Percentiles rank a stretch among this genome's conserved stretches.
These are phyloP conservation scores for Scenedesmus sp. DNA, from an alignment of 163 green algal species.

Conservation along the genomic window DNA sequence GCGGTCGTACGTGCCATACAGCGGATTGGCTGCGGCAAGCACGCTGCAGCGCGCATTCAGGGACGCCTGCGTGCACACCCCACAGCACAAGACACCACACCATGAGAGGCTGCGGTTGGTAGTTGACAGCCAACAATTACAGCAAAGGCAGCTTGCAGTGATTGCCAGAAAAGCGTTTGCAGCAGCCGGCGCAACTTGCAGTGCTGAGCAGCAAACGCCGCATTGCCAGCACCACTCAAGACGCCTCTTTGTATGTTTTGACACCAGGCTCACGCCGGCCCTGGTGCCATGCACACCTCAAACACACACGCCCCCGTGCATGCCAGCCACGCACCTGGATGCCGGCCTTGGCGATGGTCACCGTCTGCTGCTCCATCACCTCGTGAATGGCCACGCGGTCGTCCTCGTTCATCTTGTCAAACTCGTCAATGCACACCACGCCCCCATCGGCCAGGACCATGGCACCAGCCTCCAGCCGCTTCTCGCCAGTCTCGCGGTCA, in stretches of 20 bases:
- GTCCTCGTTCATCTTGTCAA: constrained; percentile 99
- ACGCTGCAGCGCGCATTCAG: constrained; percentile 98
- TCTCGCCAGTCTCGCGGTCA: constrained; percentile 83
- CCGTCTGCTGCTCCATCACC: constrained; percentile 98
- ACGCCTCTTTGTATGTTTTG: no score
- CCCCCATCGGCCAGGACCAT: constrained; percentile 99
- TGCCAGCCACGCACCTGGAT: constrained; percentile 79
- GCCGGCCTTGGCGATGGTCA: constrained; percentile 99
- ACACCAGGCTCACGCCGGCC: no score
- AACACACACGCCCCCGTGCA: constrained; percentile 26
- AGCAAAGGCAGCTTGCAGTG: neutral
- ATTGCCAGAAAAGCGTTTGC: neutral
- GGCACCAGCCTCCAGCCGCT: constrained; percentile 96
- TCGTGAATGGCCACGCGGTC: constrained; percentile 99
- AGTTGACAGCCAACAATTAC: no score
- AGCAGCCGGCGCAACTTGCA: no score
- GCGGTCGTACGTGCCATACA: constrained; percentile 97
- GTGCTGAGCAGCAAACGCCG: no score
- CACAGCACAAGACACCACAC: neutral
- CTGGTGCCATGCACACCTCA: no score
- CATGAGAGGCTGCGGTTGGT: neutral
- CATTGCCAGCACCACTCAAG: no score
- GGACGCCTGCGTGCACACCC: constrained; percentile 56
- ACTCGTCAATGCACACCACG: constrained; percentile 99
- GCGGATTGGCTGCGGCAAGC: constrained; percentile 97